These are phyloP conservation scores for Metarhizium anisopliae DNA, from an alignment of 2,329 filamentous ascomycete genomes.

Conservation along the genomic window DNA sequence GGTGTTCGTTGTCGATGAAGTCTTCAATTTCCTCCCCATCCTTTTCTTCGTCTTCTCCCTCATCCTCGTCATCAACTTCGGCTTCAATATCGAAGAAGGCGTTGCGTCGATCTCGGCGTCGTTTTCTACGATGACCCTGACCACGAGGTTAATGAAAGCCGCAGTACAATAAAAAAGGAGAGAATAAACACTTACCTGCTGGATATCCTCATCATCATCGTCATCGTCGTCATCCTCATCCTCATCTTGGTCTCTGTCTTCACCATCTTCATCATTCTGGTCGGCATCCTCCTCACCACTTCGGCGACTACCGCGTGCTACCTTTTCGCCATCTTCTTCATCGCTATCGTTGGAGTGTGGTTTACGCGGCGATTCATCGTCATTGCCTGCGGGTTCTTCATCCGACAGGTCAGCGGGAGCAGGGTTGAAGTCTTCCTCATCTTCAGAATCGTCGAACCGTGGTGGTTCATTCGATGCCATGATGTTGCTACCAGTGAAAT, in stretches of 20 bases:
- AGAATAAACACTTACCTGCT: conserved; percentile 35
- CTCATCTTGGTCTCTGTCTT: conserved; percentile 22
- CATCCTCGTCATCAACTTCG: conserved; percentile 93
- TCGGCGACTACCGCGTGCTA: background rate
- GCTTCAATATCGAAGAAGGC: conserved; percentile 97
- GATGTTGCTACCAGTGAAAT: conserved; percentile 11
- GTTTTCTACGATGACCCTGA: conserved; percentile 67
- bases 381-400: conserved; percentile 34
- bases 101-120: conserved; percentile 65
- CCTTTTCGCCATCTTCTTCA: conserved; percentile 35
- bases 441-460: conserved; percentile 55
- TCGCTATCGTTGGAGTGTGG: conserved; percentile 17
- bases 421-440: conserved; percentile 87
- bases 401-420: conserved; percentile 65
- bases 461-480: conserved; percentile 40
- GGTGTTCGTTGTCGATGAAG: conserved; percentile 82
- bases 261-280: conserved; percentile 24
- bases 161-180: background rate
- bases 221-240: conserved; percentile 34
- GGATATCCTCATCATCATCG: conserved; percentile 56
- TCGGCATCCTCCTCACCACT: conserved; percentile 21
- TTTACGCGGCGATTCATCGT: conserved; percentile 24
- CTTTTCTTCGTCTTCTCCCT: conserved; percentile 80
- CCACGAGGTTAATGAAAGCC: background rate
- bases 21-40: conserved; percentile 75